Evolutionary conservation across 495 filamentous ascomycete species (phyloP).

Genomic region (Trypethelium eluteriae): DNA sequence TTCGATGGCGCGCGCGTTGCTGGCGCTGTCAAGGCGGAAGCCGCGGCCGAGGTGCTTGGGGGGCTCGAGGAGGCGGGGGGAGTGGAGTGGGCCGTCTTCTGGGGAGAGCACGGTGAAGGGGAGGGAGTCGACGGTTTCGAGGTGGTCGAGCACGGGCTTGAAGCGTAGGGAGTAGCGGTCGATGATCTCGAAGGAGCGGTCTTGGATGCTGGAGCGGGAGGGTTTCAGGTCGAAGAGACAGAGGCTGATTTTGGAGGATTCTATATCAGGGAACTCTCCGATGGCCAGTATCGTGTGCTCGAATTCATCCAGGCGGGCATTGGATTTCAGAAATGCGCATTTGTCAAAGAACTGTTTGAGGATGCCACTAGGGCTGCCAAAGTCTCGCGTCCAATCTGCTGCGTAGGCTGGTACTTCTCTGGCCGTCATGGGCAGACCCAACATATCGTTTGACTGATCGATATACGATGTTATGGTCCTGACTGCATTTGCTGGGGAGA

Average conservation of each 20-base stretch:
- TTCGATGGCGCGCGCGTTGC: neutral
- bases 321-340: neutral
- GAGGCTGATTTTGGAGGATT: neutral
- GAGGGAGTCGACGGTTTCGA: conserved; percentile 1
- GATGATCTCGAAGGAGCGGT: neutral
- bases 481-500: neutral
- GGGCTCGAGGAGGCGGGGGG: neutral
- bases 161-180: neutral
- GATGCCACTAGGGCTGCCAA: neutral
- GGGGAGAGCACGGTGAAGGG: neutral
- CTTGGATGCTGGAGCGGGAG: neutral
- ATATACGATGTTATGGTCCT: neutral
- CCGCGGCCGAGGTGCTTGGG: conserved; percentile 3
- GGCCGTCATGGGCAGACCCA: neutral
- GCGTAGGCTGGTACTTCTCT: neutral
- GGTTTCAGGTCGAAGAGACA: conserved; percentile 5
- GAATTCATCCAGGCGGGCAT: neutral
- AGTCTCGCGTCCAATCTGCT: neutral
- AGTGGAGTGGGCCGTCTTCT: neutral
- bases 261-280: neutral
- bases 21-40: neutral
- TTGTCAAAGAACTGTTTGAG: conserved; percentile 2
- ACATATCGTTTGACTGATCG: neutral
- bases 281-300: conserved; percentile 2
- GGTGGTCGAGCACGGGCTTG: neutral